A percentile compares a stretch with the other conserved stretches of the same genome.
These are phyloP conservation scores for Phytophthora cajani DNA, from an alignment of 352 stramenopile species.

Conservation along the genomic window DNA sequence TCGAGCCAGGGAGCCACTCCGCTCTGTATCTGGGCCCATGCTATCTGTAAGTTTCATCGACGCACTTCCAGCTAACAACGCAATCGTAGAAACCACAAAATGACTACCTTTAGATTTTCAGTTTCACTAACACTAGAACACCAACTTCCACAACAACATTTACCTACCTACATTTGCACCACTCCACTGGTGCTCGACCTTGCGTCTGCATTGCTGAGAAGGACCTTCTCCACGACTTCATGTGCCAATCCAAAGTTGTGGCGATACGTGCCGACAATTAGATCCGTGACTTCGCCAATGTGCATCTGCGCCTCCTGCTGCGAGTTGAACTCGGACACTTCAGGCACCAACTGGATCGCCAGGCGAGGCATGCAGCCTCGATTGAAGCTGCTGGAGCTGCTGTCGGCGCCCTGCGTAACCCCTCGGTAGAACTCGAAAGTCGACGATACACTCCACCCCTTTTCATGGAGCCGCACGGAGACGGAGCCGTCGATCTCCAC, in stretches of 20 bases:
- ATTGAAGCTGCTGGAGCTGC: slow-evolving; percentile 19
- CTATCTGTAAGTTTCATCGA: no score
- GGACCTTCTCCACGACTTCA: slow-evolving; percentile 25
- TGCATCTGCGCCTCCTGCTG: slow-evolving; percentile 30
- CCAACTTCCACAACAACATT: neutral
- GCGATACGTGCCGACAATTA: slow-evolving; percentile 35
- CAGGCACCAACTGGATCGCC: slow-evolving; percentile 33
- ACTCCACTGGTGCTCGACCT: neutral
- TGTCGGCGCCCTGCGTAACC: slow-evolving; percentile 10
- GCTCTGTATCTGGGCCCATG: no score
- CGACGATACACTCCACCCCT: slow-evolving; percentile 36
- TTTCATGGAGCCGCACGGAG: slow-evolving; percentile 36
- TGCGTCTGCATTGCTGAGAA: slow-evolving; percentile 4
- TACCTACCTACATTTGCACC: neutral
- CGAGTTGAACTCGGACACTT: slow-evolving; percentile 26
- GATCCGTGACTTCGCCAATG: slow-evolving; percentile 35
- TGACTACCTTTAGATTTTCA: neutral
- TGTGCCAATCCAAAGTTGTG: slow-evolving; percentile 29
- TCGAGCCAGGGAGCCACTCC: no score
- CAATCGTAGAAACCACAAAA: neutral
- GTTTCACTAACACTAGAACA: neutral
- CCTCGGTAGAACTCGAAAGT: slow-evolving; percentile 35
- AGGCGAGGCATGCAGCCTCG: slow-evolving; percentile 27
- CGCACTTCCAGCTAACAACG: neutral
- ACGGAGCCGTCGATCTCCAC: slow-evolving; percentile 38